Evolutionary conservation across 2,329 filamentous ascomycete genomes (phyloP), one percentile per base, ranked within the genome.

Genomic region (Peltaster fructicola): DNA sequence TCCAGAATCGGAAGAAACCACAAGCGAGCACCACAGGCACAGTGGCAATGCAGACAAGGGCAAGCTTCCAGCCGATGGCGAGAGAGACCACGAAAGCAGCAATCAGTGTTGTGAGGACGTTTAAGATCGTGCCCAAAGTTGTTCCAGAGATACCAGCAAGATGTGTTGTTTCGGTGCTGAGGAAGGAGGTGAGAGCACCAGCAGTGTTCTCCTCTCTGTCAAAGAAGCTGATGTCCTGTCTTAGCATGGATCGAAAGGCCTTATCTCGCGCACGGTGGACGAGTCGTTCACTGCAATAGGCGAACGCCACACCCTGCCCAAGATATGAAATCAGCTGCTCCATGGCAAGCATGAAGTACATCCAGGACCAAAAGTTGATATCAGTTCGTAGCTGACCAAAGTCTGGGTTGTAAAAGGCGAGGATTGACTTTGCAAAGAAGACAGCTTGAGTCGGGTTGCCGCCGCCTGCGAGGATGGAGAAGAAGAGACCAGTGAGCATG

Each of bases 171-270:
- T 92, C 78, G 0, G 80, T 90, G 2, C 79, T 84, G 8, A 93
- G 58, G 53, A 91, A 88, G 0, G 77, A 80, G 0, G 82, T 92
- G 39, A 98, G 57, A 1, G 82, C 76, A 36, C 88, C 88, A 5
- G 81, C 73, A 5, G 77, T 82, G 48, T 95, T 91, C 48, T 88
- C 76, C 34, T 90, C 79, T 21, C 63, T 64, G 49, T 95, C 88
- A 40, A 93, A 98, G 51, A 84, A 95, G 14, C 71, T 60, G 30
- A 95, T 84, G 34, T 95, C 88, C 51, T 95, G 85, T 35, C 84
- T 77, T 25, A 95, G 68, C 57, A 95, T 81, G 13, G 74, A 64
- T 15, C 84, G 66, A 59, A 98, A 93, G 5, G 82, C 77, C 29
- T 61, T 62, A 48, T 88, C 72, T 39, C 88, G 70, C 2, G 85